A percentile compares a stretch with the other conserved stretches of the same genome.
phyloP scores from a whole-genome alignment of 1,284 basidiomycete species.

The Moniliella sp. region DNA sequence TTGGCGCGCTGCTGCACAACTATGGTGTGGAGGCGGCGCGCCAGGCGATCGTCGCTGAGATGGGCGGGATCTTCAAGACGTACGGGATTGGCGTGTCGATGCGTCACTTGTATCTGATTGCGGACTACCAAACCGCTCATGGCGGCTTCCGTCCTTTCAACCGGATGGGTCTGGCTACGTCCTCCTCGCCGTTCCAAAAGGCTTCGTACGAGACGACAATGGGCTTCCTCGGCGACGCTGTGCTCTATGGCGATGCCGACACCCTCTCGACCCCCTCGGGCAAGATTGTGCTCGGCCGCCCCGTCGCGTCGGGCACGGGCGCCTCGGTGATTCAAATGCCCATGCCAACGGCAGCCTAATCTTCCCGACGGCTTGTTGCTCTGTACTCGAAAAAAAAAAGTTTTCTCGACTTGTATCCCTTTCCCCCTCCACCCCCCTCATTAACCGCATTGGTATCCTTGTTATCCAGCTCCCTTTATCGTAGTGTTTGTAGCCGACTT shows the following conservation, averaged over 20 bases:
- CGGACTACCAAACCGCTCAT: slow-evolving; percentile 93
- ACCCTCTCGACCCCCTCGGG: slow-evolving; percentile 68
- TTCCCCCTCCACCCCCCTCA: too few species aligned
- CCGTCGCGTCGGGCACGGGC: slow-evolving; percentile 22
- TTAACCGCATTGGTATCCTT: too few species aligned
- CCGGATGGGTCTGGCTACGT: slow-evolving; percentile 71
- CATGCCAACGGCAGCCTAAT: too few species aligned
- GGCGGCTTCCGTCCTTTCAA: slow-evolving; percentile 96
- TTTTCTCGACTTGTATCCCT: too few species aligned
- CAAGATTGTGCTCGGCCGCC: slow-evolving; percentile 53
- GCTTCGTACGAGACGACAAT: slow-evolving; percentile 93
- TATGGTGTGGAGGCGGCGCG: slow-evolving; percentile 44
- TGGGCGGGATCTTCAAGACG: slow-evolving; percentile 75
- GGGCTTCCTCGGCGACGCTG: slow-evolving; percentile 81
- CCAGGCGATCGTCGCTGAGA: slow-evolving; percentile 44
- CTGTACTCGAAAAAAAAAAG: too few species aligned
- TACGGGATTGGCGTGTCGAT: slow-evolving; percentile 92
- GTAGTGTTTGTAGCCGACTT: too few species aligned
- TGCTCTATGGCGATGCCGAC: slow-evolving; percentile 80
- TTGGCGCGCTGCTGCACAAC: slow-evolving; percentile 68
- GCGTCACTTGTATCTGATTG: slow-evolving; percentile 84
- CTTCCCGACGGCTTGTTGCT: too few species aligned
- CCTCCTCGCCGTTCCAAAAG: slow-evolving; percentile 78
- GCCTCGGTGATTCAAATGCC: slow-evolving; percentile 16
- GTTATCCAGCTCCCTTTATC: too few species aligned